Conservation (phyloP, 1,284 basidiomycete genomes). For the Marasmius oreades region DNA sequence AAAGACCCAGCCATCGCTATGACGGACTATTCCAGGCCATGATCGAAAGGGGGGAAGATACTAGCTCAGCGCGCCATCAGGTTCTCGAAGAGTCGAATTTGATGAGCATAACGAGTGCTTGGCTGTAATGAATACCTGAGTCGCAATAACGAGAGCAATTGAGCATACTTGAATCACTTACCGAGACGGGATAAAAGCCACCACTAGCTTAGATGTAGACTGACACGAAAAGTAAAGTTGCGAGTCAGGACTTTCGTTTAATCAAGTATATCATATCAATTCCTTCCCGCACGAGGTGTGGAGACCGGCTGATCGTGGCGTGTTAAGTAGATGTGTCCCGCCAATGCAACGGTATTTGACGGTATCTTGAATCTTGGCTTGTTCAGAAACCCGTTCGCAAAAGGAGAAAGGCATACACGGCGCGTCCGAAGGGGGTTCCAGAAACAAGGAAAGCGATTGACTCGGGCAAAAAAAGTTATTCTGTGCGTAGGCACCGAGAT, state of each 20-base stretch:
- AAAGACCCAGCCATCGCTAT: background rate
- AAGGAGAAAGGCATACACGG: background rate
- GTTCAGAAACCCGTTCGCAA: background rate
- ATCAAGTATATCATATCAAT: too few relatives aligned
- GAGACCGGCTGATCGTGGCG: conserved; percentile 2
- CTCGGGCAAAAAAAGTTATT: background rate
- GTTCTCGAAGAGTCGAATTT: conserved; percentile 1
- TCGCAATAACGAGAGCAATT: background rate
- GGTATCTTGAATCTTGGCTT: background rate
- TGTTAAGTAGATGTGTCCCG: background rate
- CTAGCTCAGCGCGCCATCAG: background rate
- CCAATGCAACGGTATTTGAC: background rate
- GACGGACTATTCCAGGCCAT: background rate
- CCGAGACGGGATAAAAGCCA: conserved; percentile 1
- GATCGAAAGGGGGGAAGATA: conserved; percentile 1
- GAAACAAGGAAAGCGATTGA: background rate
- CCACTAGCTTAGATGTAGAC: too few relatives aligned
- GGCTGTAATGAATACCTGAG: background rate
- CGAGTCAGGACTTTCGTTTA: too few relatives aligned
- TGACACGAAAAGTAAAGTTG: too few relatives aligned
- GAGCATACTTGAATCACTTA: background rate
- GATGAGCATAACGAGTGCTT: background rate
- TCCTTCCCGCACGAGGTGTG: background rate
- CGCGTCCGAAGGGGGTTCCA: background rate
- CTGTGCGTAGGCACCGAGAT: background rate